Conservation (phyloP, 75 land plant genomes). For the Cupressus sempervirens region DNA sequence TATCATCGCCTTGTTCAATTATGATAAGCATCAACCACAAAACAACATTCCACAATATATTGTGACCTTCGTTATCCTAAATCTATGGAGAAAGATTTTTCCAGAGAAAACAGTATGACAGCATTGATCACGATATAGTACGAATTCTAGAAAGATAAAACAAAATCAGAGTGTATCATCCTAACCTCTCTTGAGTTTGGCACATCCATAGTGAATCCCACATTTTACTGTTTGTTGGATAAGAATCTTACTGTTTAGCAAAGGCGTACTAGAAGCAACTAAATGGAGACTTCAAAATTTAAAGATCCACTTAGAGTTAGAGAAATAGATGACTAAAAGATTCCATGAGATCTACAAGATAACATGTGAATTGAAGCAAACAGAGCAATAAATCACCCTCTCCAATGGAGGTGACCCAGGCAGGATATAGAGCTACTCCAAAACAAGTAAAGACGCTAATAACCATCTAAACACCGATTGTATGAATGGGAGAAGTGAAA, state of each 20-base stretch:
- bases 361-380: neutral
- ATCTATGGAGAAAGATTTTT: neutral
- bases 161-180: neutral
- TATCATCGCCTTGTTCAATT: neutral
- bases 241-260: neutral
- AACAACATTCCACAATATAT: conserved; percentile 1
- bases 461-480: neutral
- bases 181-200: neutral
- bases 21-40: conserved; percentile 4
- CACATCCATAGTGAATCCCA: neutral
- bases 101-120: neutral
- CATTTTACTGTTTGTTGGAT: neutral
- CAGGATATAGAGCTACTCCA: neutral
- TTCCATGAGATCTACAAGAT: too few species aligned
- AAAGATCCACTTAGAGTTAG: neutral
- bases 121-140: neutral
- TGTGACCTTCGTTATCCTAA: neutral
- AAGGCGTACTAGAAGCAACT: neutral
- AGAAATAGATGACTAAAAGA: neutral
- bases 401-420: neutral
- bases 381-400: neutral
- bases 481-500: neutral
- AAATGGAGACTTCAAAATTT: neutral
- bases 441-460: neutral
- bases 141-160: neutral